phyloP scores from a whole-genome alignment of 495 filamentous ascomycete species.

The Emericellopsis terricola region DNA sequence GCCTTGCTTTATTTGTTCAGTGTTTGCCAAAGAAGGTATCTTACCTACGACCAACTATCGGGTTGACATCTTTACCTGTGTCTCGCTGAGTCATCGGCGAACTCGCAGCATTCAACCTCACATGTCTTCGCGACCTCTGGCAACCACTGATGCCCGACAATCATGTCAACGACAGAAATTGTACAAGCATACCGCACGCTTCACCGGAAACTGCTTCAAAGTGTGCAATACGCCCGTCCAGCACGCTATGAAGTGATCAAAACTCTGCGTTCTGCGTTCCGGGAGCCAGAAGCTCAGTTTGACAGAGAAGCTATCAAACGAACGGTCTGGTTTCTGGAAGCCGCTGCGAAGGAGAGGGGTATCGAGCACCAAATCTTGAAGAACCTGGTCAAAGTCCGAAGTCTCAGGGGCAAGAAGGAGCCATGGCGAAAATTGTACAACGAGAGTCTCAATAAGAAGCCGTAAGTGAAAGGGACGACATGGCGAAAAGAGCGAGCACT shows the following conservation, averaged over 20 bases:
- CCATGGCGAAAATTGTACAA: conserved; percentile 4
- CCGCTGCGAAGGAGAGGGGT: conserved; percentile 44
- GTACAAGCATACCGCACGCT: conserved; percentile 65
- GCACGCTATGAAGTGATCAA: conserved; percentile 46
- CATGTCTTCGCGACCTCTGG: no score
- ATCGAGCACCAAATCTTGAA: conserved; percentile 69
- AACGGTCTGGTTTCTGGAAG: conserved; percentile 60
- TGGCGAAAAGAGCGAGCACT: no score
- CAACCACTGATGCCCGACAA: neutral
- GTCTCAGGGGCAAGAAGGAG: no score
- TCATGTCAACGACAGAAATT: conserved; percentile 14
- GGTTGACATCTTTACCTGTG: no score
- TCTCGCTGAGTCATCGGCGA: no score
- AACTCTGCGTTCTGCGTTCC: conserved; percentile 54
- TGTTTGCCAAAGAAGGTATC: no score
- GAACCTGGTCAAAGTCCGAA: conserved; percentile 47
- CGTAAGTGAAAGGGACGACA: no score
- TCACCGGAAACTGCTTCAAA: conserved; percentile 53
- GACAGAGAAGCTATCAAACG: conserved; percentile 43
- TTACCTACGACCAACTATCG: no score
- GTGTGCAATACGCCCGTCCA: conserved; percentile 65
- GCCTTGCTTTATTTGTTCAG: no score
- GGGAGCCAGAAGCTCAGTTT: conserved; percentile 35
- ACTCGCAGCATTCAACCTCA: no score
- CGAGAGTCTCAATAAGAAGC: no score